Evolutionary conservation across 495 filamentous ascomycete species (phyloP).

Genomic region (Apiosordaria backusii): DNA sequence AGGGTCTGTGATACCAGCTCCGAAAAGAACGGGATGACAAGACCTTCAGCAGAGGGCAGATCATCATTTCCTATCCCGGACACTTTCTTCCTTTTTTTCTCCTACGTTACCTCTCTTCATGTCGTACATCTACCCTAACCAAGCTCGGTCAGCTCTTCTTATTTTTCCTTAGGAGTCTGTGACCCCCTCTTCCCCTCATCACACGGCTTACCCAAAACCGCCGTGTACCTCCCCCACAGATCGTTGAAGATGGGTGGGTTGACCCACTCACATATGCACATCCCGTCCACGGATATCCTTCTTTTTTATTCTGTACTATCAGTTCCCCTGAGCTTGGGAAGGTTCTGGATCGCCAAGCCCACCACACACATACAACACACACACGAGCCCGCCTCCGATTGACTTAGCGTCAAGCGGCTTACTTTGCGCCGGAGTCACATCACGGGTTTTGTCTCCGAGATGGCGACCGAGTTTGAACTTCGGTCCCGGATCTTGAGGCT

Average conservation of each 20-base stretch:
- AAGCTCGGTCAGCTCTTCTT: background rate
- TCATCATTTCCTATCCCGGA: background rate
- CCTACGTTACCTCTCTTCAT: background rate
- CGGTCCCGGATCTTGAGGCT: background rate
- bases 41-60: background rate
- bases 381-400: background rate
- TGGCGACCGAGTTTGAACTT: background rate
- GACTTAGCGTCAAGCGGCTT: background rate
- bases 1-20: background rate
- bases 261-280: background rate
- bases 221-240: background rate
- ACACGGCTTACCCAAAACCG: background rate
- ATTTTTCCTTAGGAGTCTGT: too few relatives aligned
- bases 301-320: background rate
- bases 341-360: background rate
- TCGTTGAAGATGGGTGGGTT: background rate
- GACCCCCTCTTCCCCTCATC: background rate
- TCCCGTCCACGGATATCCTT: background rate
- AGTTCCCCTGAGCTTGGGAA: background rate
- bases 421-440: background rate
- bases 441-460: constrained; percentile 1
- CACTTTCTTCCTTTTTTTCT: background rate
- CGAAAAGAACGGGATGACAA: background rate
- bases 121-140: background rate
- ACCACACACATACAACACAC: background rate